These are phyloP conservation scores for Sugiyamaella chiloensis DNA, from an alignment of 805 yeast genomes.

Conservation along the genomic window DNA sequence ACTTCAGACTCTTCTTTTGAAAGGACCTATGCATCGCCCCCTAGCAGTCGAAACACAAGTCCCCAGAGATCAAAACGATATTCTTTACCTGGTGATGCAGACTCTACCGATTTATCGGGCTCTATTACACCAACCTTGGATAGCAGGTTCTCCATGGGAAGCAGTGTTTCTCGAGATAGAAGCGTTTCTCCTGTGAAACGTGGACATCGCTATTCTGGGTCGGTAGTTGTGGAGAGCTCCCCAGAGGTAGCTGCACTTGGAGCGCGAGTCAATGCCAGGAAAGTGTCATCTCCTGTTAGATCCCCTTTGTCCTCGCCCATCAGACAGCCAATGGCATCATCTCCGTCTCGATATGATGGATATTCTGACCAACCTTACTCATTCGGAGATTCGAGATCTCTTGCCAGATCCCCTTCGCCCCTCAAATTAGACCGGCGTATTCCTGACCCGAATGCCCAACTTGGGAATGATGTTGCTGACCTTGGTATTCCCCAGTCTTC, in stretches of 20 bases:
- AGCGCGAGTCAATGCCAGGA: constrained; percentile 3
- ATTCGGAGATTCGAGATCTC: not conserved
- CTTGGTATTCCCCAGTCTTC: not conserved
- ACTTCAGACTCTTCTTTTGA: not conserved
- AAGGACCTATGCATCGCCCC: constrained; percentile 3
- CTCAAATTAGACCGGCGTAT: constrained; percentile 1
- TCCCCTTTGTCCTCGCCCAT: constrained; percentile 3
- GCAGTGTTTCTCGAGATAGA: not conserved
- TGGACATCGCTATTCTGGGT: constrained; percentile 9
- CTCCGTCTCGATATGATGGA: not conserved
- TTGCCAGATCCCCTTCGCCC: constrained; percentile 5
- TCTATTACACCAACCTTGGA: not conserved
- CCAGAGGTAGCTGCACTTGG: constrained; percentile 1
- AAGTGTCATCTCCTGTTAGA: constrained; percentile 10
- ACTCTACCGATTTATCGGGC: not conserved
- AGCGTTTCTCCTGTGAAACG: constrained; percentile 8
- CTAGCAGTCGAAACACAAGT: constrained; percentile 1
- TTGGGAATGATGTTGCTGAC: not conserved
- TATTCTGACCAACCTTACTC: too few relatives aligned
- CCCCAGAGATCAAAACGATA: not conserved
- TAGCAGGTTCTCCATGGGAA: not conserved
- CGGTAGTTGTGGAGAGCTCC: constrained; percentile 2
- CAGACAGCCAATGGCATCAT: not conserved
- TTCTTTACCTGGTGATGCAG: not conserved
- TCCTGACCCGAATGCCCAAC: not conserved